Conservation (phyloP, 495 filamentous ascomycete species). For the Evansstolkia leycettana region DNA sequence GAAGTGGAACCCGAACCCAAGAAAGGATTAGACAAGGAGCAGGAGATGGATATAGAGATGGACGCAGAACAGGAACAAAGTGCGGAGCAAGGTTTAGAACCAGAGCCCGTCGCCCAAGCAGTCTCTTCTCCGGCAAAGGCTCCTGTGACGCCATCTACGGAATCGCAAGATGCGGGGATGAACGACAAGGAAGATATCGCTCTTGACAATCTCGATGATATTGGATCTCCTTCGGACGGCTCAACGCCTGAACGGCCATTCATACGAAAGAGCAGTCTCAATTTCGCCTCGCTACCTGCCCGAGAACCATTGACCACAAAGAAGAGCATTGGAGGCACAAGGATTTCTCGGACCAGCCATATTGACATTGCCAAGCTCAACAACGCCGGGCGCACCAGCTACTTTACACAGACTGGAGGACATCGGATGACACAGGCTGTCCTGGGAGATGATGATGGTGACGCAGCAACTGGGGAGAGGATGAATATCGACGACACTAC, state of each 20-base stretch:
- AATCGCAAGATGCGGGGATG: constrained; percentile 10
- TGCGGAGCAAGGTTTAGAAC: constrained; percentile 2
- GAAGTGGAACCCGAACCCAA: constrained; percentile 7
- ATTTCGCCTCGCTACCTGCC: constrained; percentile 82
- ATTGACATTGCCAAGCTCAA: constrained; percentile 49
- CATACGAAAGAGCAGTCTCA: constrained; percentile 84
- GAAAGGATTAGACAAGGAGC: constrained; percentile 2
- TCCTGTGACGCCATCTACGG: constrained; percentile 5
- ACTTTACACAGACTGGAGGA: constrained; percentile 42
- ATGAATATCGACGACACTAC: constrained; percentile 50
- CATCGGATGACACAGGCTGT: constrained; percentile 21
- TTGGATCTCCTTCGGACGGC: constrained; percentile 46
- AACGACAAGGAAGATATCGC: constrained; percentile 34
- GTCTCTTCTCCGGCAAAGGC: constrained; percentile 13
- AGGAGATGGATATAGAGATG: constrained; percentile 2
- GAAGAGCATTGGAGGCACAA: constrained; percentile 64
- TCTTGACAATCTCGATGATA: constrained; percentile 41
- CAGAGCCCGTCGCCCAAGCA: constrained; percentile 1
- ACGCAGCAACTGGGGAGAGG: constrained; percentile 33
- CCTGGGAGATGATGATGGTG: constrained; percentile 24
- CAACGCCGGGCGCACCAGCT: constrained; percentile 32
- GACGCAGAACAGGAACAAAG: no score
- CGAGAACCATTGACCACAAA: constrained; percentile 71
- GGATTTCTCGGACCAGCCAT: constrained; percentile 67
- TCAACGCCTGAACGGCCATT: constrained; percentile 50